phyloP scores from a whole-genome alignment of 495 filamentous ascomycete species.

The Trichoderma orchidacearum region DNA sequence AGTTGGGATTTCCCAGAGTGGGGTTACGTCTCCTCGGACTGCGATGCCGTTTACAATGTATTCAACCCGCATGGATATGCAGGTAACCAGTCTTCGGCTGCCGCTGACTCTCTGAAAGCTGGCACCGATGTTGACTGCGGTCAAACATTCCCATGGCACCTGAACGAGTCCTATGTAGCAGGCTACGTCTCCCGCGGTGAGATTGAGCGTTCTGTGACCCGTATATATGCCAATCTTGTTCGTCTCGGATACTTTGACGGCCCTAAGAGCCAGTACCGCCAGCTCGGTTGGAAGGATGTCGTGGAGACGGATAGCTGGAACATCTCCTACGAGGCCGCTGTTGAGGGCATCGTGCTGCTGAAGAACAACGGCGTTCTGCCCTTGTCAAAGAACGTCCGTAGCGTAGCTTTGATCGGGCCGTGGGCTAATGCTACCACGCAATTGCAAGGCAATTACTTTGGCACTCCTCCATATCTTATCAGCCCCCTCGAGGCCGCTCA shows the following conservation, averaged over 20 bases:
- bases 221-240: constrained; percentile 21
- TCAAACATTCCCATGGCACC: constrained; percentile 17
- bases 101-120: constrained; percentile 18
- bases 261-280: constrained; percentile 12
- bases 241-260: constrained; percentile 22
- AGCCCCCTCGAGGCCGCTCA: constrained; percentile 24
- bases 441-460: constrained; percentile 47
- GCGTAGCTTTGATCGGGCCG: constrained; percentile 41
- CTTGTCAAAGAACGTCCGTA: constrained; percentile 32
- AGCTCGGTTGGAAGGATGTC: constrained; percentile 15
- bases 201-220: constrained; percentile 17
- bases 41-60: constrained; percentile 27
- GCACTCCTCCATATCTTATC: constrained; percentile 38
- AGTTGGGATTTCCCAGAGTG: constrained; percentile 32
- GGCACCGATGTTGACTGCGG: constrained; percentile 25
- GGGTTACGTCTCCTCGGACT: constrained; percentile 30
- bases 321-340: constrained; percentile 44
- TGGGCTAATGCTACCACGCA: constrained; percentile 46
- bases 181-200: background rate
- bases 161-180: constrained; percentile 17
- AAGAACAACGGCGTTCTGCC: constrained; percentile 43
- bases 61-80: constrained; percentile 21
- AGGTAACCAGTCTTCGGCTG: constrained; percentile 15
- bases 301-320: constrained; percentile 15
- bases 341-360: constrained; percentile 43